A percentile compares a stretch with the other conserved stretches of the same genome.
Evolutionary conservation across 2,329 filamentous ascomycete species (phyloP).

Genomic region (Paecilomyces variotii): DNA sequence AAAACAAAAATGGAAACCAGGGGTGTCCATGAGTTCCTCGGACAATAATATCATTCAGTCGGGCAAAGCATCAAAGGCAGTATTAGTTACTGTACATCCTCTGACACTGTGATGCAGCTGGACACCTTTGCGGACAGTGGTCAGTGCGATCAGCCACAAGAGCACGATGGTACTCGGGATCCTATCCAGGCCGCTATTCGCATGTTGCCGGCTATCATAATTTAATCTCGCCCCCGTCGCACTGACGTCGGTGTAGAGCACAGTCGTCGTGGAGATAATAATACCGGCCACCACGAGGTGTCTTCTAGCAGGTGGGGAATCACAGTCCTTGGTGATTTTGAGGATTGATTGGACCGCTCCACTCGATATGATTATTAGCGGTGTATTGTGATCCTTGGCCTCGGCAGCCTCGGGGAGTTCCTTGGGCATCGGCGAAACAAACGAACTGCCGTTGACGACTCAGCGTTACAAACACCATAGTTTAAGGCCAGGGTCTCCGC

Average conservation of each 20-base stretch:
- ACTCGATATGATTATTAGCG: background rate
- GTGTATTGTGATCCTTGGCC: background rate
- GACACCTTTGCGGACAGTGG: background rate
- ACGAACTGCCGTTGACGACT: background rate
- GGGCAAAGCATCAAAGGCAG: background rate
- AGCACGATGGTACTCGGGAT: background rate
- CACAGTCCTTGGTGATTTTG: background rate
- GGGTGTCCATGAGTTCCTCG: background rate
- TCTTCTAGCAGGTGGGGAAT: background rate
- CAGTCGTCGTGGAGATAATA: background rate
- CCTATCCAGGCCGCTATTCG: background rate
- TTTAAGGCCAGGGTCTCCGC: background rate
- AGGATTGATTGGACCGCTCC: background rate
- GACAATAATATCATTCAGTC: background rate
- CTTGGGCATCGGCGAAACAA: background rate
- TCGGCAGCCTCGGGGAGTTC: background rate
- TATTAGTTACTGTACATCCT: background rate
- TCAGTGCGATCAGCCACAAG: background rate
- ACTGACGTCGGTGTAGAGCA: background rate
- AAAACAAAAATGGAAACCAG: background rate
- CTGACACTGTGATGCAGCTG: background rate
- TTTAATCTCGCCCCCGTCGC: background rate
- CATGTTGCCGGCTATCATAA: background rate
- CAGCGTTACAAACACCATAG: background rate
- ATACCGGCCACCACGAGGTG: background rate